These are phyloP conservation scores for Cicer chorassanicum DNA, from an alignment of 306 rosid species.

Conservation along the genomic window DNA sequence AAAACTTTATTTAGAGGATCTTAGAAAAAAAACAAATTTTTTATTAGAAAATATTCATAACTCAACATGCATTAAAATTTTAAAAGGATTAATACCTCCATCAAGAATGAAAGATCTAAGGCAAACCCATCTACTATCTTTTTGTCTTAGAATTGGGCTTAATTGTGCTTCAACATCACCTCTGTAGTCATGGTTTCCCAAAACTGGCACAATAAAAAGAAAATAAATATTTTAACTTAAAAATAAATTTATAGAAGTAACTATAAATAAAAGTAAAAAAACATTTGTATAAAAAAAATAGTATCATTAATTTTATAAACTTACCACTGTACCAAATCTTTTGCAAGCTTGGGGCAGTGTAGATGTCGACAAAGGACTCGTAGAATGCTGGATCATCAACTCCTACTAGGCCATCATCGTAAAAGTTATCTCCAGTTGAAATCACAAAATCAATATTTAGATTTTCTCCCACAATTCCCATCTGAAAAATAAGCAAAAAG, in stretches of 20 bases:
- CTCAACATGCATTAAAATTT: not conserved
- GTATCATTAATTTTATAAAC: not conserved
- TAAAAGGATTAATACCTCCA: slow-evolving; percentile 49
- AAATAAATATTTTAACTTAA: not conserved
- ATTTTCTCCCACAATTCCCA: slow-evolving; percentile 69
- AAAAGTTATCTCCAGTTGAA: slow-evolving; percentile 79
- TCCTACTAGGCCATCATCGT: slow-evolving; percentile 65
- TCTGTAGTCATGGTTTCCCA: slow-evolving; percentile 94
- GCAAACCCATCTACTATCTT: slow-evolving; percentile 75
- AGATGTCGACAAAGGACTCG: slow-evolving; percentile 68
- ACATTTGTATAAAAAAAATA: not conserved
- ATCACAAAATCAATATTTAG: slow-evolving; percentile 70
- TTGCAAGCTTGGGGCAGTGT: slow-evolving; percentile 73
- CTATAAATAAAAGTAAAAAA: not conserved
- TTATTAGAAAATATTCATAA: not conserved
- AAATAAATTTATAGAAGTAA: slow-evolving; percentile 20
- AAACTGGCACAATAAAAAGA: slow-evolving; percentile 46
- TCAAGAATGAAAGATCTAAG: slow-evolving; percentile 67
- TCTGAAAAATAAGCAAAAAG: slow-evolving; percentile 44
- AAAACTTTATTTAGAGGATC: too few relatives aligned
- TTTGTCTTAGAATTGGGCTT: slow-evolving; percentile 55
- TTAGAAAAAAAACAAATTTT: too few relatives aligned
- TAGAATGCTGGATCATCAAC: slow-evolving; percentile 69
- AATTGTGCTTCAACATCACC: slow-evolving; percentile 82
- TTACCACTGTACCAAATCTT: slow-evolving; percentile 75